Base-by-base conservation (phyloP, 371 early-diverging fungal genomes). In the Parasitella parasitica region DNA sequence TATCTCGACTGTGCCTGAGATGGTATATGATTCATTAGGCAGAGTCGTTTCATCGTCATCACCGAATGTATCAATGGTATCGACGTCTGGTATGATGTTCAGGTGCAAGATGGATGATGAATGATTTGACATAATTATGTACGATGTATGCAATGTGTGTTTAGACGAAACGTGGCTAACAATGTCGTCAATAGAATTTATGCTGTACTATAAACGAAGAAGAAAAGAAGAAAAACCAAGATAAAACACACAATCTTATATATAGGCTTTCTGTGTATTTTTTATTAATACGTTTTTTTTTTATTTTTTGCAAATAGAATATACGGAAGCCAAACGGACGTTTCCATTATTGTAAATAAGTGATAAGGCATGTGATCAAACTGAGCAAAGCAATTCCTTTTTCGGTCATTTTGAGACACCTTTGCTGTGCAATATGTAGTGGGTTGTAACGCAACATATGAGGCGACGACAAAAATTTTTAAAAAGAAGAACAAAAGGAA, bases 1-100 rank as follows among this genome's bases (percentile, higher is more conserved):
- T 18, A 77, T 32, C 43, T 72, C 64, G n/a, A 77, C 64, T 26
- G 46, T 57, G 9, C 77, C 77, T 22, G 57, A 56, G 0, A 77
- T 28, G 3, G 41, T 26, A 50, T 61, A 66, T 4, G 59, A n/a
- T 41, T 66, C 66, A 34, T 66, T 71, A 9, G 77, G 73, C 15
- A 67, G 11, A 26, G 59, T 64, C 15, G 53, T 46, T 12, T 64
- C 53, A 22, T 62, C 62, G 11, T 32, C 41, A n/a, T 56, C 61
- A 43, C 18, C 52, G 11, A 70, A 76, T 15, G 69, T 54, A 27
- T 76, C 49, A 7, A 76, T 64, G 11, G 58, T 41, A 16, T 71
- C 67, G 15, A 34, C 54, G 32, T 76, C 71, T 26, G 73, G 65
- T 13, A 56, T 37, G 12, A 75, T 69, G 22, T 60, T 58, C 32